These are phyloP conservation scores for Astrothelium macrocarpum DNA, from an alignment of 495 filamentous ascomycete genomes.

Conservation along the genomic window DNA sequence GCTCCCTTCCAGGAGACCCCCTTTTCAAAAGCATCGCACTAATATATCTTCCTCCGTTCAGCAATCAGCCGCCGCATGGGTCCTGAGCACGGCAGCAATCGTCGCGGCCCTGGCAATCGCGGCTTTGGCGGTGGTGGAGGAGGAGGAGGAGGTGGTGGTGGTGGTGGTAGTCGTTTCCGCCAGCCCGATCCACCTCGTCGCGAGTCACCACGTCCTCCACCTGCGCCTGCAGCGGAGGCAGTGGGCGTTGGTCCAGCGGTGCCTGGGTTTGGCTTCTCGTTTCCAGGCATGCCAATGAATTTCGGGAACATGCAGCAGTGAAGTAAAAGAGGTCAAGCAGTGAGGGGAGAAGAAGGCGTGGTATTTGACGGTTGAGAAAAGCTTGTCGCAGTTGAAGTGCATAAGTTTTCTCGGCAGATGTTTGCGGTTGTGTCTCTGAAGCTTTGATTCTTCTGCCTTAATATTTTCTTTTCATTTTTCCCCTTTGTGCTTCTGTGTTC, in stretches of 20 bases:
- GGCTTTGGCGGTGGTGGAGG: constrained; percentile 44
- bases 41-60: constrained; percentile 18
- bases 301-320: background rate
- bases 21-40: constrained; percentile 2
- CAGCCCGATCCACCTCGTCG: constrained; percentile 34
- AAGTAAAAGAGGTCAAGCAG: too few relatives aligned
- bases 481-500: background rate
- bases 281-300: constrained; percentile 25
- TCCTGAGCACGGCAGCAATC: constrained; percentile 61
- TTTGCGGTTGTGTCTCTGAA: too few relatives aligned
- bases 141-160: constrained; percentile 28
- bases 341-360: too few relatives aligned
- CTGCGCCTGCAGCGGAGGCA: constrained; percentile 37
- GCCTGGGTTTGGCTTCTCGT: constrained; percentile 60
- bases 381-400: too few relatives aligned
- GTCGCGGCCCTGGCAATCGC: constrained; percentile 49
- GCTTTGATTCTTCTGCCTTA: too few relatives aligned
- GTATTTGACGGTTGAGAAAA: too few relatives aligned
- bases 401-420: too few relatives aligned
- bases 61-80: constrained; percentile 78
- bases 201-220: constrained; percentile 28
- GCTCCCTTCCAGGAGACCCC: background rate
- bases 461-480: background rate
- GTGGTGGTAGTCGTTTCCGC: constrained; percentile 21
- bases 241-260: constrained; percentile 52